phyloP scores from a whole-genome alignment of 1,284 basidiomycete species.

The Ganoderma meredithae region DNA sequence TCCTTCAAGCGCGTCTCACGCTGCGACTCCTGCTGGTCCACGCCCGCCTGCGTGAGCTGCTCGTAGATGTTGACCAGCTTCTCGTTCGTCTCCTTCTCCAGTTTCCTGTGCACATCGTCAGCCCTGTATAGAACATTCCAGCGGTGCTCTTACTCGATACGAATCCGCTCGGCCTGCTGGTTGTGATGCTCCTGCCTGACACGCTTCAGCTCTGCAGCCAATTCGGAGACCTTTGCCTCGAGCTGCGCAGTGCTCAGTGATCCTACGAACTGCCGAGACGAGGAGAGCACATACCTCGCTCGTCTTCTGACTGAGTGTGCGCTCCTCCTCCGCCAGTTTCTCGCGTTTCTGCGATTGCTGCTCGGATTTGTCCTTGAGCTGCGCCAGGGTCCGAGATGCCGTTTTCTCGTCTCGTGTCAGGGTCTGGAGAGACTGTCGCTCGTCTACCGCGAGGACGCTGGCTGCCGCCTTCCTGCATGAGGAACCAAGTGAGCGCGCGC shows the following conservation, averaged over 20 bases:
- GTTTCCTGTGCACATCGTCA: slow-evolving; percentile 60
- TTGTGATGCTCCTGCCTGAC: slow-evolving; percentile 79
- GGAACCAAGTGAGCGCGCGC: not conserved
- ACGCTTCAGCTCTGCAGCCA: slow-evolving; percentile 62
- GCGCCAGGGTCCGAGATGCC: slow-evolving; percentile 67
- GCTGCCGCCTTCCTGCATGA: slow-evolving; percentile 75
- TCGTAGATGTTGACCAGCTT: slow-evolving; percentile 86
- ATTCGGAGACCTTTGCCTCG: slow-evolving; percentile 60
- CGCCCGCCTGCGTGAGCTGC: slow-evolving; percentile 88
- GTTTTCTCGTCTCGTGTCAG: slow-evolving; percentile 88
- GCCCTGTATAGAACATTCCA: not conserved
- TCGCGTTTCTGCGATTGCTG: slow-evolving; percentile 68
- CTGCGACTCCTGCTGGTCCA: slow-evolving; percentile 88
- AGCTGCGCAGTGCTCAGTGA: no score
- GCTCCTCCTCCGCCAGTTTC: slow-evolving; percentile 70
- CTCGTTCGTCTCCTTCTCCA: slow-evolving; percentile 91
- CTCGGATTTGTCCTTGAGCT: slow-evolving; percentile 74
- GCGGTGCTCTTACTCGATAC: slow-evolving; percentile 63
- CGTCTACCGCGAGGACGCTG: slow-evolving; percentile 81
- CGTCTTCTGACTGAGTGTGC: slow-evolving; percentile 62
- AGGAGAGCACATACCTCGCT: slow-evolving; percentile 54
- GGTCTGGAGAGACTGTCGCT: slow-evolving; percentile 87
- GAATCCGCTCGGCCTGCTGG: slow-evolving; percentile 76
- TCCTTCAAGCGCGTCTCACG: slow-evolving; percentile 88
- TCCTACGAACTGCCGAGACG: no score